Base-by-base conservation (phyloP, 257 asterid genomes). In the Scutellaria barbata region DNA sequence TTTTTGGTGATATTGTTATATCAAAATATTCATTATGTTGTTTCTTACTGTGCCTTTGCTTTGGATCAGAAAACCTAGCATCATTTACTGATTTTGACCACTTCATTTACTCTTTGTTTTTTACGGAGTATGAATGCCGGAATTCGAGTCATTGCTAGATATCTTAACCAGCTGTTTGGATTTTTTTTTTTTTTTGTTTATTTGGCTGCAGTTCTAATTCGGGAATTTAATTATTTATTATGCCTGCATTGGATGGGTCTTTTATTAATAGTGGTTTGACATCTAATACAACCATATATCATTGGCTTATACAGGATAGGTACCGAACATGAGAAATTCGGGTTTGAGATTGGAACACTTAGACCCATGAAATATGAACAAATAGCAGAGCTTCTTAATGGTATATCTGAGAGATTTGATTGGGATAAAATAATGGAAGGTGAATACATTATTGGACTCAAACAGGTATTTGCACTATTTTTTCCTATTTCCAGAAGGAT, bases 361-460 rank as follows among this genome's bases (percentile, higher is more conserved):
- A 82, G 66, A 35, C 99, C 99, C 67, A 94, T 92, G 93, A 91
- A 86, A 76, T 94, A 94, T 73, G 90, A 86, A 47, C 99, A 94
- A 77, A 94, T 94, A 63, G 80, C 95, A 14, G 96, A 94, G 78
- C 86, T 94, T 77, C 96, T 94, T 55, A 77, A 88, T 73, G 76
- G 86, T 75, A 86, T 94, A 77, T 87, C 98, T 30, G 99, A 94
- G 89, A 90, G 99, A 85, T 94, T 91, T 89, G 98, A 88, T 57
- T 94, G 99, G 98, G 98, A 89, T n/a, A 94, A 88, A 80, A 71
- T 94, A 81, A 86, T 92, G 98, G 99, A 94, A 76, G 96, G 89
- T 52, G 95, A 92, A 71, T 58, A 88, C 66, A 87, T 92, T 66
- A 91, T 94, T 82, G 99, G 99, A 79, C 90, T 94, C 73, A 85